Percentiles rank a stretch among this genome's conserved stretches.
phyloP scores from a whole-genome alignment of 257 asterid species.

The Gentiana macrophylla region DNA sequence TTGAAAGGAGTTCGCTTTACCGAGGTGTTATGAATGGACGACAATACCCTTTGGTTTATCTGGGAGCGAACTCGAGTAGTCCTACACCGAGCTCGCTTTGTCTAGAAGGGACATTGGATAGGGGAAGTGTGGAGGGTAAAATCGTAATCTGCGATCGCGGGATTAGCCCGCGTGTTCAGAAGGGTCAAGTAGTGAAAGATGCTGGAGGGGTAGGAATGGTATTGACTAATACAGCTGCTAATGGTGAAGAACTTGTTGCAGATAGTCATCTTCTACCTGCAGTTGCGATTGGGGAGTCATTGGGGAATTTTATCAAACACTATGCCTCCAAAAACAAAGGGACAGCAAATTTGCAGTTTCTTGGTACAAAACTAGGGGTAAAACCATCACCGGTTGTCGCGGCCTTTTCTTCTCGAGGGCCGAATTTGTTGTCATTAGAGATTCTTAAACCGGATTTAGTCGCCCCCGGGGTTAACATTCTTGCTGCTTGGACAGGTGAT shows the following conservation, averaged over 20 bases:
- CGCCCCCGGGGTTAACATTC: conserved; percentile 93
- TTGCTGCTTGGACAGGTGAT: conserved; percentile 81
- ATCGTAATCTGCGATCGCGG: conserved; percentile 89
- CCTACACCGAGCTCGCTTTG: conserved; percentile 80
- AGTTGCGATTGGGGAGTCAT: conserved; percentile 60
- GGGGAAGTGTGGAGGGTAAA: conserved; percentile 53
- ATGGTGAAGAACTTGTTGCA: conserved; percentile 84
- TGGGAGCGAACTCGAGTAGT: conserved; percentile 51
- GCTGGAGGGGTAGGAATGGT: conserved; percentile 93
- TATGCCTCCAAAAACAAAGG: conserved; percentile 33
- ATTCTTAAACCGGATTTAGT: conserved; percentile 74
- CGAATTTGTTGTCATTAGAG: conserved; percentile 62
- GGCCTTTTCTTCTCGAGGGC: conserved; percentile 89
- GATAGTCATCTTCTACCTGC: conserved; percentile 86
- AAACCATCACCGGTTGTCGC: conserved; percentile 90
- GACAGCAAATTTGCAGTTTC: conserved; percentile 52
- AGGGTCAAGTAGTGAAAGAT: conserved; percentile 85
- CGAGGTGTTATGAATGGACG: conserved; percentile 36
- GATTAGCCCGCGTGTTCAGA: conserved; percentile 77
- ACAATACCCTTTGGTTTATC: conserved; percentile 49
- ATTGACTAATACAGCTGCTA: conserved; percentile 57
- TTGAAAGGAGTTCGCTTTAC: conserved; percentile 53
- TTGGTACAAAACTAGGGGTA: conserved; percentile 56
- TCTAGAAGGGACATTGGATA: conserved; percentile 67
- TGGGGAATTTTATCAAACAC: conserved; percentile 47